A percentile compares a stretch with the other conserved stretches of the same genome.
These are phyloP conservation scores for Candida incommunis DNA, from an alignment of 805 yeast genomes.

Conservation along the genomic window DNA sequence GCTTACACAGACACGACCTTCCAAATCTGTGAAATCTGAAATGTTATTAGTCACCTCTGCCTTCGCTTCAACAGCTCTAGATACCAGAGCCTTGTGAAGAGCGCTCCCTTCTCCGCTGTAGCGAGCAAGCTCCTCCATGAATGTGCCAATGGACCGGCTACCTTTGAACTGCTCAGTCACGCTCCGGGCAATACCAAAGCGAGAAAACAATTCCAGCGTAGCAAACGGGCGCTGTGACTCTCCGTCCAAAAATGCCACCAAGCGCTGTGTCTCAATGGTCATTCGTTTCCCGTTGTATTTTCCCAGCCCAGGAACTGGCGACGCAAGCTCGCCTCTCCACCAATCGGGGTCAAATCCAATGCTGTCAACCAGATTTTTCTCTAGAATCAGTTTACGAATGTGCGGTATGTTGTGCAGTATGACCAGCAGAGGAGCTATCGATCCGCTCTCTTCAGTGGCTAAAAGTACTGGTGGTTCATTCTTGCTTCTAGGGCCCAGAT, in stretches of 20 bases:
- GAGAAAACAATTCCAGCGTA: neutral
- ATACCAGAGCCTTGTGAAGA: neutral
- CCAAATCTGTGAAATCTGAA: neutral
- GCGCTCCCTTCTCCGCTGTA: neutral
- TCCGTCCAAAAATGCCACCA: neutral
- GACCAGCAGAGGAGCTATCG: neutral
- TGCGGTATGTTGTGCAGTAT: neutral
- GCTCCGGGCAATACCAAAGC: neutral
- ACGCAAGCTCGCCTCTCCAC: neutral
- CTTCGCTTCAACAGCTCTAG: neutral
- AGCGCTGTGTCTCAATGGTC: neutral
- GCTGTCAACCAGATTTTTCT: neutral
- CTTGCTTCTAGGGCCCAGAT: neutral
- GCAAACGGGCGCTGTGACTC: neutral
- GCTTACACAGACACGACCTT: neutral
- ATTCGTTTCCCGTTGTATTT: neutral
- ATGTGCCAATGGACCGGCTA: neutral
- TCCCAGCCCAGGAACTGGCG: neutral
- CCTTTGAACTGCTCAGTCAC: neutral
- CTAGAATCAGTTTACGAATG: neutral
- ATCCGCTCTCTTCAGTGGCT: neutral
- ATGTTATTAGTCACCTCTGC: neutral
- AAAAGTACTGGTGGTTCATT: neutral
- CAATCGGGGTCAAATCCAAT: neutral
- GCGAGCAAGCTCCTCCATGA: neutral